Percentiles rank a stretch among this genome's conserved stretches.
Evolutionary conservation across 2,329 filamentous ascomycete species (phyloP).

Genomic region (Alternaria sp.): DNA sequence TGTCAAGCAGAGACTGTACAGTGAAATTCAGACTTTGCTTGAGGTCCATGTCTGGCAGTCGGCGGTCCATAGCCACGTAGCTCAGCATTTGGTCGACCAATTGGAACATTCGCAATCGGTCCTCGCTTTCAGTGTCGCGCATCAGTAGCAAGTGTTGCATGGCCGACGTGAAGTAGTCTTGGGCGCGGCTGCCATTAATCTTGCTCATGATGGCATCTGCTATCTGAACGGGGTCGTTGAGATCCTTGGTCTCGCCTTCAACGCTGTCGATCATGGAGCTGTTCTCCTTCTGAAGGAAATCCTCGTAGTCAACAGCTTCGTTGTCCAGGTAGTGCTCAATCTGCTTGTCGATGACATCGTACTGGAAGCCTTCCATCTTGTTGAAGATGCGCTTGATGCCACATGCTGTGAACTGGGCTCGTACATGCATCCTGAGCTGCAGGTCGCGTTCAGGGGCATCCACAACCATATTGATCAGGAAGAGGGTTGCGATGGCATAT

Average conservation of each 20-base stretch:
- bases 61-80: slow-evolving; percentile 97
- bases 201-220: slow-evolving; percentile 91
- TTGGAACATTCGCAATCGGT: slow-evolving; percentile 94
- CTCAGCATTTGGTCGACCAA: slow-evolving; percentile 98
- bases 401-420: slow-evolving; percentile 94
- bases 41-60: slow-evolving; percentile 94
- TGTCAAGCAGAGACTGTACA: slow-evolving; percentile 92
- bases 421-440: slow-evolving; percentile 89
- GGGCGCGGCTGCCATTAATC: slow-evolving; percentile 81
- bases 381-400: slow-evolving; percentile 92
- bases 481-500: slow-evolving; percentile 93
- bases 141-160: slow-evolving; percentile 95
- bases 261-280: slow-evolving; percentile 89
- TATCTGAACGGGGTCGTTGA: slow-evolving; percentile 92
- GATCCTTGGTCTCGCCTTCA: slow-evolving; percentile 86
- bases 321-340: slow-evolving; percentile 92
- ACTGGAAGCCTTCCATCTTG: slow-evolving; percentile 99
- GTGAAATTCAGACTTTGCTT: slow-evolving; percentile 98
- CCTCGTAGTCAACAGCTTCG: slow-evolving; percentile 97
- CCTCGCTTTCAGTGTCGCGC: slow-evolving; percentile 88
- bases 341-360: slow-evolving; percentile 98
- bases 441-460: slow-evolving; percentile 90
- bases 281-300: slow-evolving; percentile 89
- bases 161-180: slow-evolving; percentile 95
- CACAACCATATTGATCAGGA: slow-evolving; percentile 95